Base-by-base conservation (phyloP, 2,329 filamentous ascomycete species). In the Fusarium incarnatum region DNA sequence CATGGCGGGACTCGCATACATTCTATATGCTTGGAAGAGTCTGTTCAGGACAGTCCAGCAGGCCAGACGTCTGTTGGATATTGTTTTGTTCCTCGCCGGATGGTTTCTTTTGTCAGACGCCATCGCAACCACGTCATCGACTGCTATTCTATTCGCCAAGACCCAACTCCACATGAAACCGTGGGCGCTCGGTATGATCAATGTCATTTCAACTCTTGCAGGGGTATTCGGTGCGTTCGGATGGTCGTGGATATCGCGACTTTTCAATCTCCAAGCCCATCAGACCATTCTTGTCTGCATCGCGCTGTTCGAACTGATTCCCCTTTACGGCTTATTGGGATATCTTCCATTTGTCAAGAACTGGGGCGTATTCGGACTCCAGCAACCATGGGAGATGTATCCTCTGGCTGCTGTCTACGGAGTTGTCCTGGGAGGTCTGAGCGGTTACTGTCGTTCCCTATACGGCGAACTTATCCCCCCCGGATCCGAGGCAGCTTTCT, bases 341-440 rank as follows among this genome's bases (percentile, higher is more conserved):
- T 98, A 96, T 76, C 85, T 98, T 18, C 94, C 94, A 1, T 89
- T 93, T 9, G 86, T 99, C 48, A 87, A 89, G 73, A 82, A 85
- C 10, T 88, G 92, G 80, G 94, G 94, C 1, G 89, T 93, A 8
- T 82, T 94, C 42, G 96, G 96, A 3, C 85, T 99, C n/a, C 94
- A 97, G 79, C 91, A 96, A 77, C 91, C 93, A 5, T 97, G 94
- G 93, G 96, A 99, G 75, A 98, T 99, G 93, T 98, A 96, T 75
- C 93, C 93, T 0, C 82, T 99, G 2, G 94, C 94, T 0, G 92
- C 92, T 5, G 89, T 98, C 15, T 98, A 98, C 79, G 96, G 96
- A 0, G 89, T 99, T 52, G 94, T 98, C 3, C 88, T 98, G 30
- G 96, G 96, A n/a, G 96, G 96, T 0, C 83, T 99, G 42, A 94